Base-by-base conservation (phyloP, 495 filamentous ascomycete species). In the Neurospora sp. region DNA sequence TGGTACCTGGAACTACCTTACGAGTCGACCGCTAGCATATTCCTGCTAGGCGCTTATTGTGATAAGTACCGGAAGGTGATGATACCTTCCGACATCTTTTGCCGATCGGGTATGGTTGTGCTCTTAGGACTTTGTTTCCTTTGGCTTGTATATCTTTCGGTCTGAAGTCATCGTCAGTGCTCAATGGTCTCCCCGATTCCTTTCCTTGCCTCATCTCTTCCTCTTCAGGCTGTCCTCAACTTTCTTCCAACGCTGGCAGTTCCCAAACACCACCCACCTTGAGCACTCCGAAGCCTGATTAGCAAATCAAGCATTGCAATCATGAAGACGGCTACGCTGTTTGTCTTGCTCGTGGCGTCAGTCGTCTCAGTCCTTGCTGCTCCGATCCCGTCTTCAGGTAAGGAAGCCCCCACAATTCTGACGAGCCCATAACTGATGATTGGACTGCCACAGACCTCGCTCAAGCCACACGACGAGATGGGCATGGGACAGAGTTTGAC, bases 401-500 rank as follows among this genome's bases (percentile, higher is more conserved):
- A 66, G 54, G 2, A 66, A 66, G 7, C 54, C 14, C 3, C 54
- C 18, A 35, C 14, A 1, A 9, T 2, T 66, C 0, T 31, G 6
- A 66, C 2, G 54, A 31, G 27, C 54, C 7, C 7, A 8, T 35
- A 14, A 66, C 54, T 66, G 54, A 66, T 27, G 27, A 66, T 3
- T 35, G 12, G 5, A 31, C 31, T 31, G 12, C 5, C 6, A 16
- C 27, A 66, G 54, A 35, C 4, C 12, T 66, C 5, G 1, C 54
- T 66, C 54, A 66, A 37, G 7, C 14, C 5, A 66, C 27, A 18
- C 54, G 54, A 9, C 54, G 54, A 66, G 54, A 66, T 35, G 54
- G 54, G 14, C 54, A 3, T 6, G 54, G 70, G 39, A 72, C 39
- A 46, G 70, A 72, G 70, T 72, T 72, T 72, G 70, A 72, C 23